Conservation (phyloP, 441 rosid species). For the Arabidopsis hybrid region DNA sequence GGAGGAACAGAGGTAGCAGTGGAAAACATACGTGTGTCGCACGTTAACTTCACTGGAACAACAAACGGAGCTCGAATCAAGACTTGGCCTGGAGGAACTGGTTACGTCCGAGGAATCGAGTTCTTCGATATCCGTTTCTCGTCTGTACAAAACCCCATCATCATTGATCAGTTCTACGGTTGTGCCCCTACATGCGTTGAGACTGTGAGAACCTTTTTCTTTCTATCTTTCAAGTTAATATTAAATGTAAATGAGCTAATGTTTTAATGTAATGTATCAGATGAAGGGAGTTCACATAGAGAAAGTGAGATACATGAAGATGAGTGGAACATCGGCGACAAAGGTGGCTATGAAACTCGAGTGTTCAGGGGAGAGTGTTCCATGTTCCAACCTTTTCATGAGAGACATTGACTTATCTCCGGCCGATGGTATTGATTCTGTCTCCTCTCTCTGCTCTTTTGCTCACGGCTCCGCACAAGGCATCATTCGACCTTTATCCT, state of each 20-base stretch:
- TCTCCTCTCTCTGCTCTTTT: constrained; percentile 32
- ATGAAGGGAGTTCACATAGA: constrained; percentile 53
- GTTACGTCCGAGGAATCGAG: constrained; percentile 45
- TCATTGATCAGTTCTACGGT: constrained; percentile 62
- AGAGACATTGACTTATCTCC: constrained; percentile 44
- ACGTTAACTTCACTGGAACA: constrained; percentile 48
- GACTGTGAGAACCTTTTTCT: constrained; percentile 35
- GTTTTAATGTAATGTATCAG: not conserved
- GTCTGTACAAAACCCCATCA: constrained; percentile 54
- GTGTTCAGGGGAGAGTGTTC: constrained; percentile 47
- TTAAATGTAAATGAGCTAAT: not conserved
- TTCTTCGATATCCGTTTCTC: constrained; percentile 49
- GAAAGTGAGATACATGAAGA: constrained; percentile 41
- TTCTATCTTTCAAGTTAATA: not conserved
- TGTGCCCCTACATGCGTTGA: constrained; percentile 16
- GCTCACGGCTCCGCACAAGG: constrained; percentile 34
- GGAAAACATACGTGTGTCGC: constrained; percentile 46
- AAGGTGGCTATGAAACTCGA: constrained; percentile 54
- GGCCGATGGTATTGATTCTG: constrained; percentile 32
- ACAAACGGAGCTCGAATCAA: constrained; percentile 68
- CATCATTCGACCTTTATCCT: constrained; percentile 31
- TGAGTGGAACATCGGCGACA: constrained; percentile 54
- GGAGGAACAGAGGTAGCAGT: constrained; percentile 51
- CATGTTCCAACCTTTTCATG: constrained; percentile 51
- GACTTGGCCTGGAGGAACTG: constrained; percentile 58